Evolutionary conservation across 2,329 filamentous ascomycete species (phyloP), one percentile per base, ranked within the genome.

Genomic region (Dactylellina leptospora): DNA sequence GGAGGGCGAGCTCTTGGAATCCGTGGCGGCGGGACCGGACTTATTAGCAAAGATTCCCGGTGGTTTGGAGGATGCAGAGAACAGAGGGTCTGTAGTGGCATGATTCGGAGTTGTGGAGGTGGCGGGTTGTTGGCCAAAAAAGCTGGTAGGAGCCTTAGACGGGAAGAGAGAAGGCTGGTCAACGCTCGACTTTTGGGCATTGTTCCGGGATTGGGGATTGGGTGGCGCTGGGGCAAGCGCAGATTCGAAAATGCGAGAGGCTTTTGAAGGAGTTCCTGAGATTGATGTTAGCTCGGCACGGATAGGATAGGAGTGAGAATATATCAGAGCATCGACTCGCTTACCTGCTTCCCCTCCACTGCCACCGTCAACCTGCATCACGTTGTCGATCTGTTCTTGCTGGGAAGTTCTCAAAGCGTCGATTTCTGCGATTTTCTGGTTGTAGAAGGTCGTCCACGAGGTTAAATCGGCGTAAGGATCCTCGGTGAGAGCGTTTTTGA

Each of bases 221-320:
- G 36, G 18, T 1, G 36, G 10, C 1, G 28, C 18, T 16, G 33
- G 8, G 10, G 23, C 58, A 6, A 71, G 58, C 3, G 58, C 48
- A 27, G 68, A 72, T 64, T 72, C 59, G 25, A 72, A 72, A 36
- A 72, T 30, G 9, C 40, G 54, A 5, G 68, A 63, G 18, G 68
- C 59, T 48, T 72, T 63, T 16, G 68, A 72, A 11, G 51, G 53
- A 1, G 38, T 55, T 2, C 22, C 68, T 50, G 28, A n/a, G 10
- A n/a, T 40, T 25, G 28, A 25, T 2, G 28, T 53, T 20, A 36
- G 16, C 11, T 27, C 10, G n/a, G 1, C 11, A 20, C 10, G 28
- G 9, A 13, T 27, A 48, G 25, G 13, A 33, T 3, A 33, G 3
- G 10, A 23, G 18, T 20, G 16, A 11, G 23, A 30, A 33, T 13